phyloP scores from a whole-genome alignment of 176 grass and related monocot genomes.

The Cenchrus purpureus region DNA sequence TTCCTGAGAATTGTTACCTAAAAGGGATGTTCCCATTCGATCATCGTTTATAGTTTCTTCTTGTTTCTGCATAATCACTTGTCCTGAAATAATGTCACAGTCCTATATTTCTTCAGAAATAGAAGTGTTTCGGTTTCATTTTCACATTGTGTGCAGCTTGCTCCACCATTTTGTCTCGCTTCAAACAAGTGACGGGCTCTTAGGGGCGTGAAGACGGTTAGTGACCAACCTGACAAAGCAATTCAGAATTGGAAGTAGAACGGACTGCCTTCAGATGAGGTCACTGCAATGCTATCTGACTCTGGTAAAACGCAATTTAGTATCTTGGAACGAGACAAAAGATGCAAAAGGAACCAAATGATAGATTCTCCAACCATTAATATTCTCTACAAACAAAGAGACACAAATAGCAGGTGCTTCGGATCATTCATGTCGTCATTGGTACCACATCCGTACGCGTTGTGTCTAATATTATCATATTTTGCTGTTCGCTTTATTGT shows the following conservation, averaged over 20 bases:
- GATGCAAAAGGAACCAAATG: not conserved
- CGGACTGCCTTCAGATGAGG: slow-evolving; percentile 4
- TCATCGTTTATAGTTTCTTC: not conserved
- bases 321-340: not conserved
- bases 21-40: not conserved
- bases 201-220: not conserved
- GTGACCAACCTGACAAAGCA: slow-evolving; percentile 16
- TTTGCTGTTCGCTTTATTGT: no score
- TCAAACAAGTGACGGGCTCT: not conserved
- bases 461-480: not conserved
- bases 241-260: not conserved
- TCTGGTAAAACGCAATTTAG: not conserved
- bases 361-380: not conserved
- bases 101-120: not conserved
- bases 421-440: not conserved
- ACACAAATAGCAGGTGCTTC: not conserved
- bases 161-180: not conserved
- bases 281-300: not conserved
- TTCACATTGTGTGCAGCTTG: not conserved
- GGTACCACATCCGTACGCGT: not conserved
- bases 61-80: not conserved
- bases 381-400: not conserved
- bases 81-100: not conserved
- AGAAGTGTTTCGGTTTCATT: slow-evolving; percentile 1
- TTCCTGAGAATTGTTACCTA: not conserved